These are phyloP conservation scores for Phoma sp. DNA, from an alignment of 2,329 filamentous ascomycete species.

Conservation along the genomic window DNA sequence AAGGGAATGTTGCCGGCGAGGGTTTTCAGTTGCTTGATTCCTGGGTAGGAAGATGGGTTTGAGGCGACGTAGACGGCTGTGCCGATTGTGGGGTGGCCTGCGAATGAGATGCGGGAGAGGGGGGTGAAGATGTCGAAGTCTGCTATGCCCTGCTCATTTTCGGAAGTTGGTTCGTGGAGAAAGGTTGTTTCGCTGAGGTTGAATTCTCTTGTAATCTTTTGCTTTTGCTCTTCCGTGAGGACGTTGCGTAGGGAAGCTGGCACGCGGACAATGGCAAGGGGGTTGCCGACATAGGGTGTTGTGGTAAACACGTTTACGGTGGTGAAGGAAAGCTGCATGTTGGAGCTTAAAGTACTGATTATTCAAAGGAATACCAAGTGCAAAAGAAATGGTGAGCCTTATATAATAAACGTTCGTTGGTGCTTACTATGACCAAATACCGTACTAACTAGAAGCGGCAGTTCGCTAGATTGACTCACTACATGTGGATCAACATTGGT, in stretches of 20 bases:
- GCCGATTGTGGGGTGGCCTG: slow-evolving; percentile 65
- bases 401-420: neutral
- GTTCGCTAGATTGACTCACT: neutral
- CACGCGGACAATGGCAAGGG: slow-evolving; percentile 59
- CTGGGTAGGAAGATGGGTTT: slow-evolving; percentile 25
- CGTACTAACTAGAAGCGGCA: neutral
- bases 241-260: slow-evolving; percentile 44
- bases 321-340: slow-evolving; percentile 38
- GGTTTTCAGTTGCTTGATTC: slow-evolving; percentile 19
- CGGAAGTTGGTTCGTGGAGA: slow-evolving; percentile 48
- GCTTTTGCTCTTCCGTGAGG: slow-evolving; percentile 57
- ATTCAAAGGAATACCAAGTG: no score
- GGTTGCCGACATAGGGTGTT: slow-evolving; percentile 58
- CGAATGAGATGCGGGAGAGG: slow-evolving; percentile 59
- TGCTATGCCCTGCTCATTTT: slow-evolving; percentile 12
- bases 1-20: slow-evolving; percentile 29
- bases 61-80: slow-evolving; percentile 56
- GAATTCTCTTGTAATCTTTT: slow-evolving; percentile 62
- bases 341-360: neutral
- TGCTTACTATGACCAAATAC: slow-evolving; percentile 2
- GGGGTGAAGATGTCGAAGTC: slow-evolving; percentile 62
- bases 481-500: neutral
- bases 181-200: slow-evolving; percentile 65
- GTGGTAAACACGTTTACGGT: slow-evolving; percentile 58
- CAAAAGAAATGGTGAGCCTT: neutral